These are phyloP conservation scores for Arabis alpina DNA, from an alignment of 345 rosid genomes.

Conservation along the genomic window DNA sequence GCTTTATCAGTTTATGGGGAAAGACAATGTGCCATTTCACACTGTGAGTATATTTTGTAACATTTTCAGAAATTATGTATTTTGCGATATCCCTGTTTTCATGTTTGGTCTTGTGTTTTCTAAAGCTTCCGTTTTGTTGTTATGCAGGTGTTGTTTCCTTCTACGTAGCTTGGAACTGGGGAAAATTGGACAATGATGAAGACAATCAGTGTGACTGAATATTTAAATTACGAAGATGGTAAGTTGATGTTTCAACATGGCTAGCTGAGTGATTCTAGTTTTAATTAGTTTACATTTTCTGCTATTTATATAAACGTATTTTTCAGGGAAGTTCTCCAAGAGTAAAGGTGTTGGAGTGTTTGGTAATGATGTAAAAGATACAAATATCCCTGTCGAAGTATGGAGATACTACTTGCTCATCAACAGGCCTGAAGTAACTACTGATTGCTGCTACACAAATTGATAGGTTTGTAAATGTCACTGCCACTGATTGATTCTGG, in stretches of 20 bases:
- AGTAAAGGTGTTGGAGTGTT: slow-evolving; percentile 96
- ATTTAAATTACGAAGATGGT: slow-evolving; percentile 93
- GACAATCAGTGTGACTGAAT: slow-evolving; percentile 92
- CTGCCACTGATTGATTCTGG: slow-evolving; percentile 16
- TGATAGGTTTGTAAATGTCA: slow-evolving; percentile 14
- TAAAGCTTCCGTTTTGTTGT: slow-evolving; percentile 18
- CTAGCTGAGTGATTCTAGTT: too few relatives aligned
- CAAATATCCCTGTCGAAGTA: slow-evolving; percentile 83
- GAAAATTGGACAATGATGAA: slow-evolving; percentile 98
- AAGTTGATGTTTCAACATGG: slow-evolving; percentile 37
- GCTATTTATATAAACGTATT: too few relatives aligned
- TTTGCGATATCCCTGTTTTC: too few relatives aligned
- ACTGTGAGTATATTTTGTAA: too few relatives aligned
- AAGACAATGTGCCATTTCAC: too few relatives aligned
- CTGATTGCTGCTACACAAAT: slow-evolving; percentile 17
- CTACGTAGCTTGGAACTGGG: slow-evolving; percentile 92
- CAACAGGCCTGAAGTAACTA: slow-evolving; percentile 90
- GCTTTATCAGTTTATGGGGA: too few relatives aligned
- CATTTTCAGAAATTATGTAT: too few relatives aligned
- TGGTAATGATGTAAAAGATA: slow-evolving; percentile 95
- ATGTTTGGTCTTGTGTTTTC: slow-evolving; percentile 14
- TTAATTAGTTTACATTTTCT: too few relatives aligned
- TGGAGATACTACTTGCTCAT: slow-evolving; percentile 96
- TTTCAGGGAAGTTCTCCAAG: slow-evolving; percentile 92
- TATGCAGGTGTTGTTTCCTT: slow-evolving; percentile 93